Percentiles rank a stretch among this genome's conserved stretches.
phyloP scores from a whole-genome alignment of 2,329 filamentous ascomycete genomes.

The Catunica adiposa region DNA sequence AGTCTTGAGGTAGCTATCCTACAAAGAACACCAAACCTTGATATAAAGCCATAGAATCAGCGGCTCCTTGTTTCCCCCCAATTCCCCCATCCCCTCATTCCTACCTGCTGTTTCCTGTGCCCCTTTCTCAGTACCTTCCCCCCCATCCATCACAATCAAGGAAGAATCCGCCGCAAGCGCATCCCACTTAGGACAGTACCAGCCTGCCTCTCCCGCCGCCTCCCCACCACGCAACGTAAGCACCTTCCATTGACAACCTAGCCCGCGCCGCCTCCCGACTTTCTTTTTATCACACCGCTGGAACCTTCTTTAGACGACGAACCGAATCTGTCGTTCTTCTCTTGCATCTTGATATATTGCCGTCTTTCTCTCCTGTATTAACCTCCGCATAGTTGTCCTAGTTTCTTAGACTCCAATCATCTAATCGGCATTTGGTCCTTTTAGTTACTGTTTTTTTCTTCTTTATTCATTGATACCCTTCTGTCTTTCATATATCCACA shows the following conservation, averaged over 20 bases:
- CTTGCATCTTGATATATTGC: background rate
- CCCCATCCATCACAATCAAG: background rate
- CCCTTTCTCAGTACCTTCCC: background rate
- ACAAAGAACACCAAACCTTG: background rate
- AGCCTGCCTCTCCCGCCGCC: background rate
- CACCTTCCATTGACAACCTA: background rate
- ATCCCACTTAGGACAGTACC: background rate
- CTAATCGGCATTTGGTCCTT: background rate
- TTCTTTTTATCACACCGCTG: background rate
- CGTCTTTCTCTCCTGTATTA: background rate
- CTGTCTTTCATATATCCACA: background rate
- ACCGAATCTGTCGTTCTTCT: background rate
- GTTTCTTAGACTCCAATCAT: background rate
- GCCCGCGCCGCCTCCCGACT: conserved; percentile 6
- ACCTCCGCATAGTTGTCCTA: background rate
- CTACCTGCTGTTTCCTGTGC: background rate
- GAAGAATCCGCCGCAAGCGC: background rate
- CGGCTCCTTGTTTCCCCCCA: no score
- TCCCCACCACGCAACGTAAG: background rate
- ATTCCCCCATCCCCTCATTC: background rate
- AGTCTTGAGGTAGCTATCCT: no score
- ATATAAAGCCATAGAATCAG: no score
- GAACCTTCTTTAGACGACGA: background rate
- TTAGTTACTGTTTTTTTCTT: background rate
- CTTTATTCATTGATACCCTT: background rate